Base-by-base conservation (phyloP, 805 yeast species). In the Wickerhamomyces rabaulensis region DNA sequence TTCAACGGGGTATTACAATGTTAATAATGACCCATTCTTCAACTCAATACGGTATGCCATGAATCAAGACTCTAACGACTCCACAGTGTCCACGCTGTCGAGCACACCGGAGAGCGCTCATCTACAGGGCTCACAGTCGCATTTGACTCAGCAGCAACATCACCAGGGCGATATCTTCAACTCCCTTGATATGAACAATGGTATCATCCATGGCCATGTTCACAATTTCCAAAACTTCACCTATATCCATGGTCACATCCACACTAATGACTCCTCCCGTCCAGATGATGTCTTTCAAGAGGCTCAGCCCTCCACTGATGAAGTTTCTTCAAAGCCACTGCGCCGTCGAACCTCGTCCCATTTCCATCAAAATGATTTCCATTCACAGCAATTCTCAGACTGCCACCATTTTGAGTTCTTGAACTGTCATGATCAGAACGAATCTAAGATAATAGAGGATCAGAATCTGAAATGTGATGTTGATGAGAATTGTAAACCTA, bases 191-290 rank as follows among this genome's bases (percentile, higher is more conserved):
- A 12, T 41, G 5, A 46, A 27, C 5, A 78, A 75, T 48, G 84
- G 84, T 19, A 69, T 76, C n/a, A 80, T 80, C 16, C 87, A 80
- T 62, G 87, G 87, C 3, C 87, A 80, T 54, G 78, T 80, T 19
- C 86, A 80, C 62, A 78, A 76, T 54, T 82, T 78, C 57, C 70
- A 73, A 47, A 79, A 78, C 55, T 75, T 80, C 56, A 78, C 84
- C 7, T 80, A 79, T 53, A 79, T 80, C 31, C 86, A 80, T 57
- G 87, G 87, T n/a, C 87, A 80, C 56, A 75, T 80, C 26, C 87
- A 80, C 56, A 78, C 63, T 13, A 56, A 56, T 45, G 60, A 59
- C 36, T 33, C 17, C 10, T 17, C 9, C 20, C 20, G 20, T 10
- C 40, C 20, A 33, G 36, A 33, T 33, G 17, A n/a, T 9, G 20